Evolutionary conservation across 495 filamentous ascomycete species (phyloP).

Genomic region (Parathielavia appendiculata): DNA sequence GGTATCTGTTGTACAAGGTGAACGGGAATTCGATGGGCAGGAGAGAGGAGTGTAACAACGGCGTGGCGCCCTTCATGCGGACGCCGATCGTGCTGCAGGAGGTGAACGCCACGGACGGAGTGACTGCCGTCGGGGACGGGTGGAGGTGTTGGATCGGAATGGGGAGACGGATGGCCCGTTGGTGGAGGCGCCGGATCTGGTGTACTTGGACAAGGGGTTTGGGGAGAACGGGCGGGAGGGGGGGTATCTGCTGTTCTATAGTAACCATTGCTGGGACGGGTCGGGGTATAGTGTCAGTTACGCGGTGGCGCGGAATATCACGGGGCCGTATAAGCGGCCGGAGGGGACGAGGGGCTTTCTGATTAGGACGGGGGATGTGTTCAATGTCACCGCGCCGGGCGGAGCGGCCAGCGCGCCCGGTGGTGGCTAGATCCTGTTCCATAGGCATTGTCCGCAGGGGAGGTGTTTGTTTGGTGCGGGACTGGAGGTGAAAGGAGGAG

Average conservation of each 20-base stretch:
- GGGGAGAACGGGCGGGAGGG: conserved; percentile 28
- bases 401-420: conserved; percentile 46
- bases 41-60: conserved; percentile 55
- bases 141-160: conserved; percentile 52
- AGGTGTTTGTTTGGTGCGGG: conserved; percentile 33
- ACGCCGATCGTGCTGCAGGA: conserved; percentile 60
- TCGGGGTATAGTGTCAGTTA: conserved; percentile 52
- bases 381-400: conserved; percentile 46
- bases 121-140: conserved; percentile 46
- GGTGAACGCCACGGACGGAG: conserved; percentile 44
- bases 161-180: conserved; percentile 51
- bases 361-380: conserved; percentile 37
- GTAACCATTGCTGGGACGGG: conserved; percentile 52
- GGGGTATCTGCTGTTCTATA: conserved; percentile 58
- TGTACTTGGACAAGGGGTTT: conserved; percentile 38
- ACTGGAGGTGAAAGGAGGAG: conserved; percentile 15
- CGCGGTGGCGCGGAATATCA: conserved; percentile 38
- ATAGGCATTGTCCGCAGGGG: conserved; percentile 45
- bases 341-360: conserved; percentile 30
- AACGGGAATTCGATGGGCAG: conserved; percentile 57
- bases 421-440: conserved; percentile 47
- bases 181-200: conserved; percentile 57
- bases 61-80: conserved; percentile 39
- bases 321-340: conserved; percentile 44
- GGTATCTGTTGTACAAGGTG: conserved; percentile 58